Evolutionary conservation across 2,329 filamentous ascomycete species (phyloP), one percentile per base, ranked within the genome.

Genomic region (Colletotrichum tanaceti): DNA sequence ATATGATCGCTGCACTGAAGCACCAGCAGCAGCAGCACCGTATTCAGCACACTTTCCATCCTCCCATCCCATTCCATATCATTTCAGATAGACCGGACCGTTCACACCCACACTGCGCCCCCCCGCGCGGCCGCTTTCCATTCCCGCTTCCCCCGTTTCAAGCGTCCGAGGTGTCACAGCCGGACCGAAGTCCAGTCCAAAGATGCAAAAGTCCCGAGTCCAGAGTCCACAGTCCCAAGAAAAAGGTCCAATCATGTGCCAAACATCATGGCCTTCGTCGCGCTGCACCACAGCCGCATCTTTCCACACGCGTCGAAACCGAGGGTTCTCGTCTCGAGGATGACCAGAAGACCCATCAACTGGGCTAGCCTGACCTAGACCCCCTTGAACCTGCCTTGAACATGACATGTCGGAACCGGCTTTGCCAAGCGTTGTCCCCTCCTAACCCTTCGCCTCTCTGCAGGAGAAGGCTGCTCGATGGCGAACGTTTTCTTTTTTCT

Each of bases 271-370:
- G 32, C 49, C 24, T n/a, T n/a, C 13, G 55, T 57, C 49, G 50
- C 49, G 54, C 62, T 68, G 55, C 62, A 65, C 44, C 65, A 55
- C 47, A 41, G 54, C 6, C 28, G 28, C 28, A 28, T 28, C 28
- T 28, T 6, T 28, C 28, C 28, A 28, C 28, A 38, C 65, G 46
- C 54, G 54, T 28, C 49, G 49, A n/a, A 28, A 43, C 65, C 35
- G 55, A 65, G 22, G 47, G 55, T 68, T 64, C 62, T 62, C 50
- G 65, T 68, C 28, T 68, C 65, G 62, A n/a, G 49, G 65, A 60
- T 60, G 28, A 55, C 49, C 62, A 65, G 55, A 39, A 35, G 28
- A 28, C 6, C 28, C 28, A 18, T 22, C n/a, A 22, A 49, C 55
- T 32, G n/a, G 44, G 55, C 47, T 50, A 54, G 22, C 46, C 41